These are phyloP conservation scores for Mycosphaerella arachidis DNA, from an alignment of 2,329 filamentous ascomycete genomes.

Conservation along the genomic window DNA sequence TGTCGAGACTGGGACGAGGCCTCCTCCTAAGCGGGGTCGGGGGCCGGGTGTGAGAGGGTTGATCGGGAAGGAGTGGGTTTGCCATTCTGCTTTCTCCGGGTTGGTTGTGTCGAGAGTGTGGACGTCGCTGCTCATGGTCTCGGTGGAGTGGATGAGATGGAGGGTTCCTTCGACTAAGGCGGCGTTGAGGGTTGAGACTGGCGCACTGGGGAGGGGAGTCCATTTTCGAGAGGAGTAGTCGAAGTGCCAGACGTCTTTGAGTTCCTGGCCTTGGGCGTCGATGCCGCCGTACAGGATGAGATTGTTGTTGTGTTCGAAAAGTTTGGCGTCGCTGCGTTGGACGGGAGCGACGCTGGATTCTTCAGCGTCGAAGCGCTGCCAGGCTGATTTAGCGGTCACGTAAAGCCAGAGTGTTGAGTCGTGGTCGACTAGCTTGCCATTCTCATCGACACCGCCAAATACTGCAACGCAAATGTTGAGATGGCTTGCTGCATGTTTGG, in stretches of 20 bases:
- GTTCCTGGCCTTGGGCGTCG: slow-evolving; percentile 18
- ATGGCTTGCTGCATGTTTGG: slow-evolving; percentile 38
- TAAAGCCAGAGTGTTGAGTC: slow-evolving; percentile 41
- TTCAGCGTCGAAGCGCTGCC: slow-evolving; percentile 25
- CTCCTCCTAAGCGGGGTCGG: slow-evolving; percentile 36
- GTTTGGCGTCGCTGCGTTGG: slow-evolving; percentile 23
- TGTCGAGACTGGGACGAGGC: slow-evolving; percentile 39
- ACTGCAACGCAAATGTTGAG: slow-evolving; percentile 38
- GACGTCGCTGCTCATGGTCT: slow-evolving; percentile 30
- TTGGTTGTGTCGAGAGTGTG: slow-evolving; percentile 20
- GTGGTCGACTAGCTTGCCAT: slow-evolving; percentile 33
- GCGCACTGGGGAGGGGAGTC: slow-evolving; percentile 28
- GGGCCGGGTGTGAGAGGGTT: slow-evolving; percentile 43
- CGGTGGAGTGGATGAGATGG: slow-evolving; percentile 37
- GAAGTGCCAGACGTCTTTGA: slow-evolving; percentile 32
- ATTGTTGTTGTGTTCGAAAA: slow-evolving; percentile 30
- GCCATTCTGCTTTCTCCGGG: slow-evolving; percentile 34
- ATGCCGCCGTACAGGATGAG: slow-evolving; percentile 29
- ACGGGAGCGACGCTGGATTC: slow-evolving; percentile 27
- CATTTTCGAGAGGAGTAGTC: slow-evolving; percentile 24
- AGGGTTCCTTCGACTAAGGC: slow-evolving; percentile 36
- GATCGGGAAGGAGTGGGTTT: slow-evolving; percentile 39
- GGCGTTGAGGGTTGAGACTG: slow-evolving; percentile 32
- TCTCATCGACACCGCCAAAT: slow-evolving; percentile 37
- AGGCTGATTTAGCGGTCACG: slow-evolving; percentile 30